Evolutionary conservation across 129 eudicot species (phyloP).

Genomic region (Dittrichia graveolens): DNA sequence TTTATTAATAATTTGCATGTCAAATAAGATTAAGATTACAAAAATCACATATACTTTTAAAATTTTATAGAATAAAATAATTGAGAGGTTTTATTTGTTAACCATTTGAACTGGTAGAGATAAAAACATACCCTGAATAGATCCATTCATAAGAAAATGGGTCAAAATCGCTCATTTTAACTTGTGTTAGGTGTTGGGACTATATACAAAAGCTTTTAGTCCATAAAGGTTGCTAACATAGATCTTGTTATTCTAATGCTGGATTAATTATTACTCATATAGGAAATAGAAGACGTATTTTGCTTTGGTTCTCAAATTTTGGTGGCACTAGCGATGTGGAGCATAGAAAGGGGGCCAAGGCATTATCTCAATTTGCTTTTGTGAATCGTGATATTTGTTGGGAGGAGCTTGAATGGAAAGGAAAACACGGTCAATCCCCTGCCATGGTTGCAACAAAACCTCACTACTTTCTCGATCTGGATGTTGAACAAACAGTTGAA

Average conservation of each 20-base stretch:
- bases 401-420: constrained; percentile 99
- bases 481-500: constrained; percentile 86
- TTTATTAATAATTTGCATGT: not conserved
- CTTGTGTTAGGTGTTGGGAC: not conserved
- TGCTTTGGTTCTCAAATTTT: constrained; percentile 86
- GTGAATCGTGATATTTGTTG: constrained; percentile 91
- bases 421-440: constrained; percentile 96
- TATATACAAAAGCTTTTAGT: constrained; percentile 8
- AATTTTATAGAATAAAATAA: not conserved
- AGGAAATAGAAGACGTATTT: constrained; percentile 79
- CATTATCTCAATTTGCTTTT: constrained; percentile 87
- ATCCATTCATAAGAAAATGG: not conserved
- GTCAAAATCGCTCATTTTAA: not conserved
- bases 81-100: not conserved
- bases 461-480: constrained; percentile 95
- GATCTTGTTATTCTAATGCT: not conserved
- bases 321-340: constrained; percentile 51
- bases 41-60: not conserved
- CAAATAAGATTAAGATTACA: not conserved
- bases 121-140: not conserved
- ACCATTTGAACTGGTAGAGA: too few relatives aligned
- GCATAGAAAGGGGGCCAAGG: constrained; percentile 87
- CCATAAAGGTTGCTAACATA: constrained; percentile 5
- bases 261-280: constrained; percentile 36
- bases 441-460: constrained; percentile 99